Conservation (phyloP, 768 basidiomycete species). For the Agrocybe pediades region DNA sequence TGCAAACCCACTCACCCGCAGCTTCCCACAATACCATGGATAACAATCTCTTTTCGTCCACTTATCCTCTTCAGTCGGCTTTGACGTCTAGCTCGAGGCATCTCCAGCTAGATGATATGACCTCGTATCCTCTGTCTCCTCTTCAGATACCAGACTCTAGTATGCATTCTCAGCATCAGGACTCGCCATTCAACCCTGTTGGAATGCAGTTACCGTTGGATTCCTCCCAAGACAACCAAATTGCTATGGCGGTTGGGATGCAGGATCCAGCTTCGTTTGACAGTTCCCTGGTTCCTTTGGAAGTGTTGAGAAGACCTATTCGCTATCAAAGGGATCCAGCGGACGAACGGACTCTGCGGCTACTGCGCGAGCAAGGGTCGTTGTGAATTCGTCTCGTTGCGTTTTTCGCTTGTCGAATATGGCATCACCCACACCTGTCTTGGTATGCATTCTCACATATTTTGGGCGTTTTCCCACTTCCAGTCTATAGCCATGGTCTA, state of each 20-base stretch:
- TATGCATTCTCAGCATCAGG: constrained; percentile 1
- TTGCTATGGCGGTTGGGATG: not conserved
- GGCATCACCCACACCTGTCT: too few relatives aligned
- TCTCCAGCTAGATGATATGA: not conserved
- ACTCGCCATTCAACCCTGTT: constrained; percentile 4
- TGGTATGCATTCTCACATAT: too few relatives aligned
- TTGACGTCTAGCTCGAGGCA: constrained; percentile 1
- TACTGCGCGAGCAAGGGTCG: constrained; percentile 30
- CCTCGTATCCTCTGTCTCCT: constrained; percentile 12
- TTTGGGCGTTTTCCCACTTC: too few relatives aligned
- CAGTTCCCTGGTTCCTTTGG: constrained; percentile 57
- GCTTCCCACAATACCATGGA: not conserved
- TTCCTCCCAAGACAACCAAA: not conserved
- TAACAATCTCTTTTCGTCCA: constrained; percentile 4
- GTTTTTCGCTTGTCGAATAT: too few relatives aligned
- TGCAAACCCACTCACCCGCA: not conserved
- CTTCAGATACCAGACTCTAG: constrained; percentile 20
- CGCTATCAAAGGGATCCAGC: constrained; percentile 60
- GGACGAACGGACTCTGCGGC: constrained; percentile 63
- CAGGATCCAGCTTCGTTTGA: not conserved
- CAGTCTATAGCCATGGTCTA: too few relatives aligned
- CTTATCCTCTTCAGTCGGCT: constrained; percentile 7
- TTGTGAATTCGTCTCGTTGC: too few relatives aligned
- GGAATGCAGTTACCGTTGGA: constrained; percentile 1
- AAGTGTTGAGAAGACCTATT: constrained; percentile 51